These are phyloP conservation scores for Nakataea oryzae DNA, from an alignment of 2,329 filamentous ascomycete species.

Conservation along the genomic window DNA sequence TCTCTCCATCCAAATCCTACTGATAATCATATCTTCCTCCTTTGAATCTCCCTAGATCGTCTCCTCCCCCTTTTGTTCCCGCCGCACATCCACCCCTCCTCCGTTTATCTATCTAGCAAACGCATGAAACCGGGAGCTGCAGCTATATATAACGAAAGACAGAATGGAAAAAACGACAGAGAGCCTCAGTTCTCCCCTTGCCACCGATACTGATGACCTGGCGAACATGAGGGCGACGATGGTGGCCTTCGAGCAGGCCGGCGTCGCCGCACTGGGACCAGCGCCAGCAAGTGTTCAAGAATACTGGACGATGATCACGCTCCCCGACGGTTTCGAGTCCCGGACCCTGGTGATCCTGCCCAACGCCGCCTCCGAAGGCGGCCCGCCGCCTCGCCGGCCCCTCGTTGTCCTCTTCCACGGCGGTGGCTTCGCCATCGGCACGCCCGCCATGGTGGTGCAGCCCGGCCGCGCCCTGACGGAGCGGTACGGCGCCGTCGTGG, in stretches of 20 bases:
- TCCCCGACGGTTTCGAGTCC: not conserved
- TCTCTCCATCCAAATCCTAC: too few relatives aligned
- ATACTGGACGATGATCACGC: not conserved
- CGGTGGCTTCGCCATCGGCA: constrained; percentile 16
- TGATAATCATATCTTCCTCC: too few relatives aligned
- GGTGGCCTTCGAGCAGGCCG: not conserved
- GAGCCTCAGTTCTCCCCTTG: not conserved
- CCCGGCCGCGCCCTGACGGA: constrained; percentile 5
- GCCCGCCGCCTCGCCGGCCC: constrained; percentile 7
- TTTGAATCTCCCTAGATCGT: too few relatives aligned
- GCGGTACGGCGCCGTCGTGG: constrained; percentile 5
- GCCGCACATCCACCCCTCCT: too few relatives aligned
- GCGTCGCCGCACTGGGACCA: not conserved
- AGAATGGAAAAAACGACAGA: not conserved
- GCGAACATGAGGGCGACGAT: not conserved
- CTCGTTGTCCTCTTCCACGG: constrained; percentile 17
- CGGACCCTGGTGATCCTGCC: not conserved
- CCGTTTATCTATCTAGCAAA: not conserved
- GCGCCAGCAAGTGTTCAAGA: not conserved
- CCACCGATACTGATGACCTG: not conserved
- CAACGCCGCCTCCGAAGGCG: not conserved
- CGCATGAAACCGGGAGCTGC: too few relatives aligned
- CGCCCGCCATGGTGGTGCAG: not conserved
- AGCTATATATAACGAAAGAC: not conserved
- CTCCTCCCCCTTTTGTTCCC: too few relatives aligned